Evolutionary conservation across 2,329 filamentous ascomycete genomes (phyloP).

Genomic region (Sclerotinia borealis): DNA sequence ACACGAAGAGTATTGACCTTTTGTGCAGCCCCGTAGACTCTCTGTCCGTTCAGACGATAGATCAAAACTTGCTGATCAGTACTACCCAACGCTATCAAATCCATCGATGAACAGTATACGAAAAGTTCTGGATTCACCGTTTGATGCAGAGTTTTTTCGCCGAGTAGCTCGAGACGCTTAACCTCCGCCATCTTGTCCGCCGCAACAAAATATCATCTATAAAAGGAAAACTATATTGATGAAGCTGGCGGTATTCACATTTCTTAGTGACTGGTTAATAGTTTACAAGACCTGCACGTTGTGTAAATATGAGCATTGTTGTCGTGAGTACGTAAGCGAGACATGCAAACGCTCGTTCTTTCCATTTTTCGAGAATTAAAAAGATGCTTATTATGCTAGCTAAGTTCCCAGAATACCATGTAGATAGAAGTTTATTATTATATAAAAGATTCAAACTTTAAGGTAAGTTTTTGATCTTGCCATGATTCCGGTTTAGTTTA

Average conservation of each 20-base stretch:
- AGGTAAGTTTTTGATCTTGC: background rate
- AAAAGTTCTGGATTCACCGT: conserved; percentile 53
- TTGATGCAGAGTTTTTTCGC: conserved; percentile 52
- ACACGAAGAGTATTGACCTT: conserved; percentile 34
- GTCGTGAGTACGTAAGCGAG: conserved; percentile 8
- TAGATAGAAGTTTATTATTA: no score
- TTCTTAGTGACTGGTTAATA: background rate
- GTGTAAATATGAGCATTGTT: background rate
- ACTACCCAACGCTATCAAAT: conserved; percentile 71
- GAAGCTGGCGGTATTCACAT: background rate
- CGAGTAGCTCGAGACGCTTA: conserved; percentile 37
- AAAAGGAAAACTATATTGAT: background rate
- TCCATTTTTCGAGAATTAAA: background rate
- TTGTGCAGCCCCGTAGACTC: conserved; percentile 47
- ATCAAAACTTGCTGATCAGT: conserved; percentile 64
- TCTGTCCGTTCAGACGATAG: conserved; percentile 71
- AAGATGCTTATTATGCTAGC: background rate
- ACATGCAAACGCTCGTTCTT: background rate
- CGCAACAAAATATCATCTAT: background rate
- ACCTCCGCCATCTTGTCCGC: conserved; percentile 18
- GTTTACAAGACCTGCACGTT: background rate
- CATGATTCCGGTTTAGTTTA: background rate
- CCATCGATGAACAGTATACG: conserved; percentile 76
- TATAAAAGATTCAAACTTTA: no score
- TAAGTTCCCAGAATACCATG: background rate